These are phyloP conservation scores for Corchorus olitorius DNA, from an alignment of 345 rosid genomes.

Conservation along the genomic window DNA sequence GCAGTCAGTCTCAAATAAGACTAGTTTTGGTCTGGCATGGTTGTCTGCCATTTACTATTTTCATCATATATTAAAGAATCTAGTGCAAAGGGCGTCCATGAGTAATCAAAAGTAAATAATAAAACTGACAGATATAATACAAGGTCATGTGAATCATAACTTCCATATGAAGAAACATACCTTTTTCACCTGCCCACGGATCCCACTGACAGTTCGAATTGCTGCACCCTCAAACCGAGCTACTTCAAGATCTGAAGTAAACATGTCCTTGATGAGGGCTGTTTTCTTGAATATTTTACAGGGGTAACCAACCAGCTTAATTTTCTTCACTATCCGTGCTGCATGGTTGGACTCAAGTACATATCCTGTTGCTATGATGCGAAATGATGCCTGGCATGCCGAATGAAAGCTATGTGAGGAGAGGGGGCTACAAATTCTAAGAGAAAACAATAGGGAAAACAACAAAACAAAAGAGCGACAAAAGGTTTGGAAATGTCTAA, in stretches of 20 bases:
- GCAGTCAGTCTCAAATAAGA: neutral
- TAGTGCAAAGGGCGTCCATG: neutral
- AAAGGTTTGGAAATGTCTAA: neutral
- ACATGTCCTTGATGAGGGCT: conserved; percentile 84
- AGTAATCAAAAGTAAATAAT: neutral
- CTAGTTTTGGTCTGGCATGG: neutral
- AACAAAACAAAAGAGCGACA: neutral
- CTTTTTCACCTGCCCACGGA: conserved; percentile 93
- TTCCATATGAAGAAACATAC: conserved; percentile 32
- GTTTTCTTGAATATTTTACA: conserved; percentile 90
- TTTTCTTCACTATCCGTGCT: conserved; percentile 71
- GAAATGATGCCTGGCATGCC: conserved; percentile 65
- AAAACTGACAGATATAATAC: neutral
- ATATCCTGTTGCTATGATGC: conserved; percentile 81
- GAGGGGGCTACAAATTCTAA: neutral
- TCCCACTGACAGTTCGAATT: conserved; percentile 88
- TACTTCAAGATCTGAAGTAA: conserved; percentile 93
- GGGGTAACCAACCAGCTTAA: conserved; percentile 88
- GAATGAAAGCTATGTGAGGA: conserved; percentile 27
- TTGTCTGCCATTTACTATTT: neutral
- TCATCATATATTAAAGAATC: neutral
- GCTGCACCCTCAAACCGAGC: conserved; percentile 90
- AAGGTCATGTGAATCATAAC: neutral
- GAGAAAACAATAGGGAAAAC: neutral
- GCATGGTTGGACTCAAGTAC: conserved; percentile 87